phyloP scores from a whole-genome alignment of 208 protist species.

The Phytomonas sp. region DNA sequence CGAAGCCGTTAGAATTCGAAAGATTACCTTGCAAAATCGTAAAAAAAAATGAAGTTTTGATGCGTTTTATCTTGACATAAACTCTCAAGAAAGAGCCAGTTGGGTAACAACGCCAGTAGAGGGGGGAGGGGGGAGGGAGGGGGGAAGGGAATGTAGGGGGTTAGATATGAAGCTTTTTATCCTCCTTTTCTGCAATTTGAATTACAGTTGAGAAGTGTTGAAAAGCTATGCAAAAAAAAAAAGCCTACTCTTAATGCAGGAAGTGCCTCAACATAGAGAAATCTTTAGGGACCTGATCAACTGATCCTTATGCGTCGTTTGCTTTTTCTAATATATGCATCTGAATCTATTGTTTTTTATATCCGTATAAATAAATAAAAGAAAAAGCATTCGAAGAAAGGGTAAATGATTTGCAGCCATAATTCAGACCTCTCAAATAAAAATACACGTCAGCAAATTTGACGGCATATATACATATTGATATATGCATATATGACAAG shows the following conservation, averaged over 20 bases:
- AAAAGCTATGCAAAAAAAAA: conserved; percentile 5
- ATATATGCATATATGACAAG: conserved; percentile 3
- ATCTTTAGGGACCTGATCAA: not conserved
- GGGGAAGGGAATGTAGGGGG: not conserved
- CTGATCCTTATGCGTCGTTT: not conserved
- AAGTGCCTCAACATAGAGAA: not conserved
- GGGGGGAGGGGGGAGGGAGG: not conserved
- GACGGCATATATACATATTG: not conserved
- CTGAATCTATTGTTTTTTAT: not conserved
- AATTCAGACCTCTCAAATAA: not conserved
- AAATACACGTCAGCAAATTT: not conserved
- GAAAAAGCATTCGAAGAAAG: conserved; percentile 13
- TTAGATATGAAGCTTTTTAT: not conserved
- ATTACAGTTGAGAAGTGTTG: not conserved
- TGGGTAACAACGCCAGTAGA: not conserved
- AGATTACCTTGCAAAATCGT: not conserved
- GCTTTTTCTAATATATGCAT: not conserved
- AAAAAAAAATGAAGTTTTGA: not conserved
- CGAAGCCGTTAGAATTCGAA: not conserved
- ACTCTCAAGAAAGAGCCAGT: not conserved
- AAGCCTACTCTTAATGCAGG: conserved; percentile 3
- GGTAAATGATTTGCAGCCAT: not conserved
- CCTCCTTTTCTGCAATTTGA: not conserved
- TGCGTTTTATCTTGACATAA: not conserved
- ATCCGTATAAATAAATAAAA: not conserved